Conservation (phyloP, 2,329 filamentous ascomycete species). For the Aspergillus brasiliensis region DNA sequence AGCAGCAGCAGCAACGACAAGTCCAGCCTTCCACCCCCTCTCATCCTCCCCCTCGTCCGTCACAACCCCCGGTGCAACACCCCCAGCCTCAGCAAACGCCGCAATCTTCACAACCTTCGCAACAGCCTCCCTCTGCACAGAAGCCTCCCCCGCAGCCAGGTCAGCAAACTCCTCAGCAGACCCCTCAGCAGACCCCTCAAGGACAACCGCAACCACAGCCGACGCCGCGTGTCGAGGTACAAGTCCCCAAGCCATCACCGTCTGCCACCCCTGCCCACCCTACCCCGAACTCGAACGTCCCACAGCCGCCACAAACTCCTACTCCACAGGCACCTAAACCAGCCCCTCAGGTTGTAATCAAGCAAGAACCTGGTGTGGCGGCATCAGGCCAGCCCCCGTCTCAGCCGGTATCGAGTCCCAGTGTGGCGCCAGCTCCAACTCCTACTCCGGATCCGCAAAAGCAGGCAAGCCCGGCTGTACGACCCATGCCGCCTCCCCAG, state of each 20-base stretch:
- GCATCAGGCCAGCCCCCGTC: slow-evolving; percentile 15
- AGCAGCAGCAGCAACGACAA: slow-evolving; percentile 33
- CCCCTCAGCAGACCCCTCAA: slow-evolving; percentile 6
- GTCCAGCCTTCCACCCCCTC: slow-evolving; percentile 18
- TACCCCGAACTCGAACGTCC: slow-evolving; percentile 10
- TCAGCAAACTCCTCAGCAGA: slow-evolving; percentile 9
- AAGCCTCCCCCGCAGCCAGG: slow-evolving; percentile 15
- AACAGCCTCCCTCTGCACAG: slow-evolving; percentile 14
- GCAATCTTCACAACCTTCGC: slow-evolving; percentile 9
- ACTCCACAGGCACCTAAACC: slow-evolving; percentile 19
- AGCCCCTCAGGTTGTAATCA: slow-evolving; percentile 23
- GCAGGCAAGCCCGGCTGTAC: slow-evolving; percentile 16
- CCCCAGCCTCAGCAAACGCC: slow-evolving; percentile 12
- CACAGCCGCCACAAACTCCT: slow-evolving; percentile 18
- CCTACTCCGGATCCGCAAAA: slow-evolving; percentile 17
- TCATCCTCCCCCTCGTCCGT: slow-evolving; percentile 21
- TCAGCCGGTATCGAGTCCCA: slow-evolving; percentile 17
- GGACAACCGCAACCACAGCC: slow-evolving; percentile 12
- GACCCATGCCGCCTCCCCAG: slow-evolving; percentile 14
- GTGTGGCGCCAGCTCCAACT: slow-evolving; percentile 10
- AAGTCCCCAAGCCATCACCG: slow-evolving; percentile 16
- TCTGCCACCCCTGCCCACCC: slow-evolving; percentile 6
- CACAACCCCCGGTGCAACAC: slow-evolving; percentile 16
- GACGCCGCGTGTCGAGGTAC: slow-evolving; percentile 23
- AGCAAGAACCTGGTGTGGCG: slow-evolving; percentile 30